A percentile compares a stretch with the other conserved stretches of the same genome.
Conservation (phyloP, 1,284 basidiomycete species). For the Somion occarium region DNA sequence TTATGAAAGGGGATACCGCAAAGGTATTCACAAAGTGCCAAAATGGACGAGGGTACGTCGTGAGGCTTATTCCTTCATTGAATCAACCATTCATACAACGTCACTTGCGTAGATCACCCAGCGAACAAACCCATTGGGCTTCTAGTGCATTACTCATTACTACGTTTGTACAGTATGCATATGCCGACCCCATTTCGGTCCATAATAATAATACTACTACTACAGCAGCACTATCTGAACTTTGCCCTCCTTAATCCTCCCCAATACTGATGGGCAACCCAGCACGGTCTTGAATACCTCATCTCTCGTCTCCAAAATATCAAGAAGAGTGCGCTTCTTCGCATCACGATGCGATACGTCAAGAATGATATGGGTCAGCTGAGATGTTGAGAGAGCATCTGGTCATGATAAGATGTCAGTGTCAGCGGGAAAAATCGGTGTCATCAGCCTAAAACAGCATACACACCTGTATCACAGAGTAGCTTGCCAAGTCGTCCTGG, state of each 20-base stretch:
- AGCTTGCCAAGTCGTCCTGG: slow-evolving; percentile 79
- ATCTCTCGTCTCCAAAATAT: slow-evolving; percentile 77
- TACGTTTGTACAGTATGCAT: slow-evolving; percentile 20
- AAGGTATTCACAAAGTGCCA: slow-evolving; percentile 94
- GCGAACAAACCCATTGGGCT: slow-evolving; percentile 84
- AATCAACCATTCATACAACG: not conserved
- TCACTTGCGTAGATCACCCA: slow-evolving; percentile 59
- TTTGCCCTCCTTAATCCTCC: slow-evolving; percentile 64
- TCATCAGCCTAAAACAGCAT: too few species aligned
- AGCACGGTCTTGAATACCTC: slow-evolving; percentile 77
- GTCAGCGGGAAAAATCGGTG: slow-evolving; percentile 10
- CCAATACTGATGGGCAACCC: slow-evolving; percentile 53
- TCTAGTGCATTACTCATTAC: slow-evolving; percentile 42
- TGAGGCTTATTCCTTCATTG: slow-evolving; percentile 10
- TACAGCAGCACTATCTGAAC: slow-evolving; percentile 75
- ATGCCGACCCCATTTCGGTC: slow-evolving; percentile 4
- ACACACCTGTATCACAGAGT: slow-evolving; percentile 66
- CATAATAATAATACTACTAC: slow-evolving; percentile 9
- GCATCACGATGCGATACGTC: slow-evolving; percentile 67
- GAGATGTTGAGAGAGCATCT: slow-evolving; percentile 69
- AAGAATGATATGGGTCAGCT: slow-evolving; percentile 77
- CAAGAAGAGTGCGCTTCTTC: slow-evolving; percentile 71
- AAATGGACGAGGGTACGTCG: slow-evolving; percentile 85
- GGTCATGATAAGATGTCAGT: too few species aligned
- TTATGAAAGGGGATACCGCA: slow-evolving; percentile 74